Percentiles rank a stretch among this genome's conserved stretches.
Evolutionary conservation across 2,329 filamentous ascomycete species (phyloP).

Genomic region (Cercospora sesami): DNA sequence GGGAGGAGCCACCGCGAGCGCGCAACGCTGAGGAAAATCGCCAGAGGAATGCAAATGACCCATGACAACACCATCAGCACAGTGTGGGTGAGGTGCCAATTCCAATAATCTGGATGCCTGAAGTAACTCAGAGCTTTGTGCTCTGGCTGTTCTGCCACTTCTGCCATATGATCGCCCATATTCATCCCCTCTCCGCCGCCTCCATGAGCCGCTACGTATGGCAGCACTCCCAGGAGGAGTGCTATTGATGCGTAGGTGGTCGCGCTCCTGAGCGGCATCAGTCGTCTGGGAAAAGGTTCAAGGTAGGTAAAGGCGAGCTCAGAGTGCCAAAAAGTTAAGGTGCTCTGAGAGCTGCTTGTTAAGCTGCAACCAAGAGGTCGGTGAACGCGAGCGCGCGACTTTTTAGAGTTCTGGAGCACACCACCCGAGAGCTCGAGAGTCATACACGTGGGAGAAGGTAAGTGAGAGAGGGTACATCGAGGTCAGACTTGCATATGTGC

Average conservation of each 20-base stretch:
- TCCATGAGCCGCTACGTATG: conserved; percentile 46
- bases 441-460: not conserved
- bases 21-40: conserved; percentile 83
- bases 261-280: conserved; percentile 20
- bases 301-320: not conserved
- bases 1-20: conserved; percentile 72
- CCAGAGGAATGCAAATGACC: conserved; percentile 70
- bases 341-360: not conserved
- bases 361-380: not conserved
- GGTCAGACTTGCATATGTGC: not conserved
- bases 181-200: conserved; percentile 35
- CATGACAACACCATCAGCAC: conserved; percentile 69
- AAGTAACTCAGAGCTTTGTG: conserved; percentile 55
- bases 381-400: not conserved
- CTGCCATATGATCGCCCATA: conserved; percentile 24
- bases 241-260: conserved; percentile 31
- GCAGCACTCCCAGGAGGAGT: conserved; percentile 44
- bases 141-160: conserved; percentile 24
- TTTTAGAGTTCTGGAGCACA: not conserved
- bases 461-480: not conserved
- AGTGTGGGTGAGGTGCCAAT: conserved; percentile 68
- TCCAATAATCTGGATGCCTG: conserved; percentile 53
- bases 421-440: not conserved
- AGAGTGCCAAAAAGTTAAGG: not conserved
- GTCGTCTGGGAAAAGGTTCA: not conserved